phyloP scores from a whole-genome alignment of 768 basidiomycete species.

The Kwoniella sp. region DNA sequence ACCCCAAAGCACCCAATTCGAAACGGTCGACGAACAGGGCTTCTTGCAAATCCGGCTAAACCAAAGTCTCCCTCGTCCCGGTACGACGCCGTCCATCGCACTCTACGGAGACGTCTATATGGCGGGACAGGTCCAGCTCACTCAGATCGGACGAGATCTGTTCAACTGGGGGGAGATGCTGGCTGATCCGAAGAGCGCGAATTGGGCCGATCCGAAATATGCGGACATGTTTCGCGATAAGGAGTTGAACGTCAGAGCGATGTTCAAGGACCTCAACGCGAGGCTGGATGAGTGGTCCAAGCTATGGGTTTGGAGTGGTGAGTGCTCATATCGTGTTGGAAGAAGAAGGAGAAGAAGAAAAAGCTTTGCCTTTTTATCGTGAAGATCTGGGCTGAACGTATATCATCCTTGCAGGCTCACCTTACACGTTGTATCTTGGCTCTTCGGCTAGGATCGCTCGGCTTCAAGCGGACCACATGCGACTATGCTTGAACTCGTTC shows the following conservation, averaged over 20 bases:
- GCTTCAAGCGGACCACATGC: slow-evolving; percentile 44
- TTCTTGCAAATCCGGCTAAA: slow-evolving; percentile 34
- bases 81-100: slow-evolving; percentile 22
- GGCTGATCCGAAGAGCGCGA: slow-evolving; percentile 21
- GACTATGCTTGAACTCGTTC: slow-evolving; percentile 46
- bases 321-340: slow-evolving; percentile 8
- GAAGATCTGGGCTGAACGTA: not conserved
- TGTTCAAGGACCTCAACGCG: slow-evolving; percentile 41
- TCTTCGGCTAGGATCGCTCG: slow-evolving; percentile 36
- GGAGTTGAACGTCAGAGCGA: slow-evolving; percentile 33
- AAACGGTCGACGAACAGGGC: slow-evolving; percentile 41
- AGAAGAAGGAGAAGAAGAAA: too few species aligned
- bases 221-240: slow-evolving; percentile 26
- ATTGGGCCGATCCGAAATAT: slow-evolving; percentile 31
- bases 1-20: slow-evolving; percentile 42
- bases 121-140: slow-evolving; percentile 41
- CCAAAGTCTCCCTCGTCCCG: slow-evolving; percentile 32
- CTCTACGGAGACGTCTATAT: slow-evolving; percentile 45
- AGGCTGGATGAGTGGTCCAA: slow-evolving; percentile 43
- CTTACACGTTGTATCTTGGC: slow-evolving; percentile 39
- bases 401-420: slow-evolving; percentile 30
- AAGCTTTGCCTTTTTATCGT: not conserved
- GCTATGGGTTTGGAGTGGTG: slow-evolving; percentile 46
- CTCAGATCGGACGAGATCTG: slow-evolving; percentile 44
- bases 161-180: slow-evolving; percentile 42